Percentiles rank a stretch among this genome's conserved stretches.
Evolutionary conservation across 129 eudicot species (phyloP).

Genomic region (Artemisia annua): DNA sequence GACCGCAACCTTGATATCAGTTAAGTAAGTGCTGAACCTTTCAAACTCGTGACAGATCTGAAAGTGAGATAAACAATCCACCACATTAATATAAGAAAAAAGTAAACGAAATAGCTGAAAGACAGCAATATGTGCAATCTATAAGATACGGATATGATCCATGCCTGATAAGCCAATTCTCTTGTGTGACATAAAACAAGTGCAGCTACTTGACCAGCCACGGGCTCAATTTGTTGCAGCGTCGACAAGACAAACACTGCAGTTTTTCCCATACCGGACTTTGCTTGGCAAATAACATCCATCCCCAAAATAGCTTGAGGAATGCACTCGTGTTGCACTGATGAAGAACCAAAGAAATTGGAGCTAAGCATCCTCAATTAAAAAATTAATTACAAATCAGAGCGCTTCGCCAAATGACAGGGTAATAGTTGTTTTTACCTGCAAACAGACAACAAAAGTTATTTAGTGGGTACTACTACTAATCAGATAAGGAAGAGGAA

Average conservation of each 20-base stretch:
- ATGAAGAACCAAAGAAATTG: slow-evolving; percentile 81
- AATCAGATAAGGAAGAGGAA: background rate
- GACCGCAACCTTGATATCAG: slow-evolving; percentile 90
- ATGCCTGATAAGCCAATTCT: slow-evolving; percentile 93
- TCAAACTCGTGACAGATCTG: slow-evolving; percentile 98
- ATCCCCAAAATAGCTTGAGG: slow-evolving; percentile 99
- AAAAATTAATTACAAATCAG: slow-evolving; percentile 55
- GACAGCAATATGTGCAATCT: too few species aligned
- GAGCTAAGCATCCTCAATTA: slow-evolving; percentile 78
- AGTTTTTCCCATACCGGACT: slow-evolving; percentile 99
- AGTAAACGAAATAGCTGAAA: too few species aligned
- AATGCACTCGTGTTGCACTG: slow-evolving; percentile 99
- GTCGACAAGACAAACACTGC: slow-evolving; percentile 96
- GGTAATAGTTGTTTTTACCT: slow-evolving; percentile 75
- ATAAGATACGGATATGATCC: background rate
- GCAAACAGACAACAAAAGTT: slow-evolving; percentile 28
- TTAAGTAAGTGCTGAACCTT: slow-evolving; percentile 88
- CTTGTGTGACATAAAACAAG: slow-evolving; percentile 95
- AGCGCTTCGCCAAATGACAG: slow-evolving; percentile 71
- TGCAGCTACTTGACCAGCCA: slow-evolving; percentile 98
- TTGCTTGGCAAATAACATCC: slow-evolving; percentile 99
- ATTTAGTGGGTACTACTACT: background rate
- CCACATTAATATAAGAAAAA: background rate
- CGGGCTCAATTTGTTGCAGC: slow-evolving; percentile 93
- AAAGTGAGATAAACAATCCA: background rate